Conservation (phyloP, 208 protist species). For the Trichomonas tenax region DNA sequence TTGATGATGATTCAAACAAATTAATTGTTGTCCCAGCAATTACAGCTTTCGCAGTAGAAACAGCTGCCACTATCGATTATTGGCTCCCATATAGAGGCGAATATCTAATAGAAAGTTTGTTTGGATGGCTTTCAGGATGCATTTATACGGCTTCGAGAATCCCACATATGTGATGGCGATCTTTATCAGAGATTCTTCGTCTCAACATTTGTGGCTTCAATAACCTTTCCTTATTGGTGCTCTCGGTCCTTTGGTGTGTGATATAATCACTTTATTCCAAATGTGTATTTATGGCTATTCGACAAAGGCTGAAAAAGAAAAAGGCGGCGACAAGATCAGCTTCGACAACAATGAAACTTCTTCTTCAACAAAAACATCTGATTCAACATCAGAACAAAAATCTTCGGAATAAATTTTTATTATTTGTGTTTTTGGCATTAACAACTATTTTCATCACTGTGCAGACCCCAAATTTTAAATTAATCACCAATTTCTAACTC, state of each 20-base stretch:
- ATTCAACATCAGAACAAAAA: too few relatives aligned
- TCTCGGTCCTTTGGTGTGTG: not conserved
- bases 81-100: not conserved
- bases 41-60: not conserved
- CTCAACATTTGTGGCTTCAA: not conserved
- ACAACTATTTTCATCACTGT: too few relatives aligned
- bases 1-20: too few relatives aligned
- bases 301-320: too few relatives aligned
- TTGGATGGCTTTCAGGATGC: not conserved
- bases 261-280: not conserved
- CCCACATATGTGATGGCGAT: not conserved
- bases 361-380: too few relatives aligned
- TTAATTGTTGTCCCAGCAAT: too few relatives aligned
- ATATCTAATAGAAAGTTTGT: not conserved
- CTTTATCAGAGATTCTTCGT: not conserved
- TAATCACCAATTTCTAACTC: too few relatives aligned
- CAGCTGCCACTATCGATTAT: not conserved
- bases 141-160: not conserved
- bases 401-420: too few relatives aligned
- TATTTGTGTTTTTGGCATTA: too few relatives aligned
- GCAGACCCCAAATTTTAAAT: too few relatives aligned
- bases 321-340: too few relatives aligned
- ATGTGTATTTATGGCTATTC: not conserved
- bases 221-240: not conserved
- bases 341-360: too few relatives aligned